Base-by-base conservation (phyloP, 441 rosid genomes). In the Hypseocharis bilobata region DNA sequence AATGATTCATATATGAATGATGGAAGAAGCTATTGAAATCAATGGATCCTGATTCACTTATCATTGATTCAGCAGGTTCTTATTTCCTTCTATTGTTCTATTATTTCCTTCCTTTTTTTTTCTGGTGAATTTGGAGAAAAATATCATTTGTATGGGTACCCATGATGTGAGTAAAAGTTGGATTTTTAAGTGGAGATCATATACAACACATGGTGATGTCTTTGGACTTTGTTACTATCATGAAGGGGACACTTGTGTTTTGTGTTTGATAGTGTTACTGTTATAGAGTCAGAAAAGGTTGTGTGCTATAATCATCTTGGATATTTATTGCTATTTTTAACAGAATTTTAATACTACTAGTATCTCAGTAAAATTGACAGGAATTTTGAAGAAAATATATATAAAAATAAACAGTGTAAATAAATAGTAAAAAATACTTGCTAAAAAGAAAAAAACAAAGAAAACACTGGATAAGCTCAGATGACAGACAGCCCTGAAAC, bases 401-500 rank as follows among this genome's bases (percentile, higher is more conserved):
- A n/a, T n/a, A n/a, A n/a, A n/a, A n/a, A n/a, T n/a, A n/a, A n/a
- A n/a, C n/a, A n/a, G n/a, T n/a, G n/a, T n/a, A n/a, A n/a, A n/a
- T n/a, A n/a, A n/a, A n/a, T n/a, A n/a, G n/a, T n/a, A n/a, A n/a
- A n/a, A n/a, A n/a, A n/a, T n/a, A n/a, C n/a, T n/a, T n/a, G n/a
- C n/a, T n/a, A n/a, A n/a, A n/a, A n/a, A n/a, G 14, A 16, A 38
- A 38, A 16, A 38, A 38, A 38, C 45, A 38, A 38, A 38, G 14
- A 11, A 38, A 16, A n/a, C 11, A 55, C 6, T 55, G 25, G 32
- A 55, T 55, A 14, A 54, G 34, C 60, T 55, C 32, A 55, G 60
- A 55, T 25, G 32, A 34, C 17, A 55, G 60, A 55, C 60, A 55
- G 60, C 60, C 60, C 34, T 55, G 60, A 55, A 55, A 25, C 26